Percentiles rank a stretch among this genome's conserved stretches.
These are phyloP conservation scores for Polytrichum commune DNA, from an alignment of 225 moss, liverwort and hornwort genomes.

Conservation along the genomic window DNA sequence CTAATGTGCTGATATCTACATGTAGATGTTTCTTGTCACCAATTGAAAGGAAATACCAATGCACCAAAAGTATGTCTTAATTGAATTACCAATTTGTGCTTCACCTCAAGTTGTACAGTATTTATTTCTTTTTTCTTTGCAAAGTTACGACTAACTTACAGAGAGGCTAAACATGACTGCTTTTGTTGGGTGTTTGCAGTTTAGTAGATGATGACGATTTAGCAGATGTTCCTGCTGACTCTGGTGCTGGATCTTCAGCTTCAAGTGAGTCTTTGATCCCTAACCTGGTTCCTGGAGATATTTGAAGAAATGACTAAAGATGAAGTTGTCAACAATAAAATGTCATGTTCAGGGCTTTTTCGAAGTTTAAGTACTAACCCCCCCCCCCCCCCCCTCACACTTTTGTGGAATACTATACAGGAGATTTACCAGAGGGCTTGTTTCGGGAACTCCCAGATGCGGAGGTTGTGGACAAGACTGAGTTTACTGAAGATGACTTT, in stretches of 20 bases:
- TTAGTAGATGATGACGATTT: constrained; percentile 59
- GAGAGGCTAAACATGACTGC: neutral
- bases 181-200: constrained; percentile 39
- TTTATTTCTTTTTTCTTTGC: too few species aligned
- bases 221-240: constrained; percentile 40
- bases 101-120: too few species aligned
- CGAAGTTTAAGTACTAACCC: neutral
- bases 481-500: constrained; percentile 49
- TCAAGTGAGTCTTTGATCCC: constrained; percentile 35
- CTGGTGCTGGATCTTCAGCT: constrained; percentile 36
- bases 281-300: neutral
- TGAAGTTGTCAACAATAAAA: too few species aligned
- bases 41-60: too few species aligned
- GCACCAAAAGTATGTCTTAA: too few species aligned
- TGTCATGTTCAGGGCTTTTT: too few species aligned
- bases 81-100: too few species aligned
- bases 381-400: neutral
- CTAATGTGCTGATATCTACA: too few species aligned
- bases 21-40: too few species aligned
- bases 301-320: too few species aligned
- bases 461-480: constrained; percentile 57
- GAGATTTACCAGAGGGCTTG: constrained; percentile 73
- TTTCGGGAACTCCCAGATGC: constrained; percentile 86
- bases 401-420: constrained; percentile 31
- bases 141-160: too few species aligned